Base-by-base conservation (phyloP, 1,139 yeast genomes). In the Suhomyces kunorum region DNA sequence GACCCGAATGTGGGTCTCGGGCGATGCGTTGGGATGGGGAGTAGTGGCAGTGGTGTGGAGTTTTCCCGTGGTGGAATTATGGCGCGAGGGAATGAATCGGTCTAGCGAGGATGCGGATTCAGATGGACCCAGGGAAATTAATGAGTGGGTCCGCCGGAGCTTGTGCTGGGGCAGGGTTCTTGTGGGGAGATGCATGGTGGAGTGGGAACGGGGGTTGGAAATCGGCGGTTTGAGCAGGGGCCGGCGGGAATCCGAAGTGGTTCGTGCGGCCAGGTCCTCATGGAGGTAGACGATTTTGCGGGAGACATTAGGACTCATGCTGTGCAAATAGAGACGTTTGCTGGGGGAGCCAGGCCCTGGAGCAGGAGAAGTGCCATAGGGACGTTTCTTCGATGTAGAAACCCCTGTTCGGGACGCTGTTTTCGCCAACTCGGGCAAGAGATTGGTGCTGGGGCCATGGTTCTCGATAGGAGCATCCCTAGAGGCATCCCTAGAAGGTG, bases 1-100 rank as follows among this genome's bases (percentile, higher is more conserved):
- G 2, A 85, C 84, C 53, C 78, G 78, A 30, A 85, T 78, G 59
- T 84, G 77, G 7, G 75, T 69, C 48, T 69, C 71, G 8, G 78
- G 78, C 32, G 76, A 70, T 23, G 77, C 77, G 53, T 70, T 70
- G 4, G 77, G 76, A 41, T 61, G 72, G 8, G 76, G 76, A 25
- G 49, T 53, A 15, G 54, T 49, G 19, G 53, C 54, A 19, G 59
- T 53, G 7, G 71, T 59, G 26, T 65, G 60, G 30, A 73, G 55
- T 39, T 70, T 71, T 6, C 74, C 71, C 9, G 57, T 46, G 3
- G 70, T 64, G 3, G 74, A 62, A 49, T 71, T 71, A 40, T 69
- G 72, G 39, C 73, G 64, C 13, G 73, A 64, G 15, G 78, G 78
- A 42, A 73, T 73, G 46, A 73, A 73, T 39, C 78, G 48, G 51